These are phyloP conservation scores for Candida arabinofermentans DNA, from an alignment of 805 yeast species.

Conservation along the genomic window DNA sequence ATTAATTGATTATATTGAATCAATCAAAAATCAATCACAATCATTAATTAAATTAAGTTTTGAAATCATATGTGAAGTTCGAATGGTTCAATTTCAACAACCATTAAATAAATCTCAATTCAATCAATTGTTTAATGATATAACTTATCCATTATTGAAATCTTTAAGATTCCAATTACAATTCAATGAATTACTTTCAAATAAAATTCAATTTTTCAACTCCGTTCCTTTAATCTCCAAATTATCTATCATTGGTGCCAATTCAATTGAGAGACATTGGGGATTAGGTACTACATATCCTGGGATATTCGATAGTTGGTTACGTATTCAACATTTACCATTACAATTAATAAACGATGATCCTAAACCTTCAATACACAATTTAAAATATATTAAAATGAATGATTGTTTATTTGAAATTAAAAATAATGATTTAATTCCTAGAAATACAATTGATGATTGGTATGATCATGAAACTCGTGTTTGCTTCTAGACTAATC, in stretches of 20 bases:
- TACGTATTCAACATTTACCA: conserved; percentile 52
- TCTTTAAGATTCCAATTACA: conserved; percentile 38
- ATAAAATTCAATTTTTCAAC: conserved; percentile 25
- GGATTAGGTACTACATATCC: conserved; percentile 53
- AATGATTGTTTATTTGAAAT: conserved; percentile 47
- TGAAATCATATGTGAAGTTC: conserved; percentile 20
- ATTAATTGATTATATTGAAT: conserved; percentile 14
- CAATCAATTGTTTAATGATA: conserved; percentile 8
- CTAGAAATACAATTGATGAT: conserved; percentile 42
- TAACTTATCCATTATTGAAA: conserved; percentile 24
- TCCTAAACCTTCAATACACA: conserved; percentile 4
- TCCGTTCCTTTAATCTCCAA: conserved; percentile 28
- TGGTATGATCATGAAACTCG: conserved; percentile 39
- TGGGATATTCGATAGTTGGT: conserved; percentile 54
- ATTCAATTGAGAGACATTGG: conserved; percentile 52
- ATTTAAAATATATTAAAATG: conserved; percentile 41
- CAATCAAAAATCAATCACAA: conserved; percentile 11
- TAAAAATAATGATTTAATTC: conserved; percentile 27
- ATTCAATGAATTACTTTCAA: conserved; percentile 30
- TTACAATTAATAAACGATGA: conserved; percentile 28
- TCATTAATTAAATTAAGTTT: conserved; percentile 23
- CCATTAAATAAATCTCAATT: conserved; percentile 17
- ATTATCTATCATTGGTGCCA: conserved; percentile 45
- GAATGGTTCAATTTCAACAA: conserved; percentile 16
- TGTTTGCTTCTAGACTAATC: conserved; percentile 9